Base-by-base conservation (phyloP, 768 basidiomycete genomes). In the Kwoniella dendrophila region DNA sequence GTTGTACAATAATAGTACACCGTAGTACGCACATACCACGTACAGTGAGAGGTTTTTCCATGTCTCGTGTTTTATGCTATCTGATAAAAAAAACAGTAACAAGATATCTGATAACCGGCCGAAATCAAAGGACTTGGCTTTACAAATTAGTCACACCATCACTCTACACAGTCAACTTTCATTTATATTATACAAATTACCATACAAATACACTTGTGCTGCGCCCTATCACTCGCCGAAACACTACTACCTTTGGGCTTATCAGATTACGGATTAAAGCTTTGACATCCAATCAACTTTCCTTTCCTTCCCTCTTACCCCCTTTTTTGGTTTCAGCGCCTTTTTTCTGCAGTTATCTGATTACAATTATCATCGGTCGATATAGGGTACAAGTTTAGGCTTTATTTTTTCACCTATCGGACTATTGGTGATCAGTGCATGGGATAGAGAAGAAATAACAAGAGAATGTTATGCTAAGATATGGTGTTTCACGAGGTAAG, bases 391-490 rank as follows among this genome's bases (percentile, higher is more conserved):
- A 51, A 29, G 34, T 29, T 51, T 32, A 49, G 11, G 26, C 22
- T 33, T 16, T n/a, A 26, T 16, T 20, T 51, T 51, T 30, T 51
- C 49, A 20, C 49, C 10, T 32, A 22, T 29, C 26, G 36, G 8
- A 8, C 8, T 8, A 38, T 5, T 43, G 12, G 41, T 6, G n/a
- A 11, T 43, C 12, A 10, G 41, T n/a, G 8, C 7, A 43, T 6
- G n/a, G 11, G 41, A 43, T 11, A 20, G 20, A 20, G 41, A 43
- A 51, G 30, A n/a, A 33, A 18, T 24, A n/a, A 33, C 18, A 20
- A 51, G 47, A 18, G 33, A 32, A 51, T 51, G 49, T 18, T 51
- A 51, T 51, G 49, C 32, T 51, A 32, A 51, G 32, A 33, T 51
- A 51, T 51, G 49, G 4, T 33, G 49, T 33, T 2, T 51, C 49